phyloP scores from a whole-genome alignment of 805 yeast genomes.

The Wickerhamiella spandovensis region DNA sequence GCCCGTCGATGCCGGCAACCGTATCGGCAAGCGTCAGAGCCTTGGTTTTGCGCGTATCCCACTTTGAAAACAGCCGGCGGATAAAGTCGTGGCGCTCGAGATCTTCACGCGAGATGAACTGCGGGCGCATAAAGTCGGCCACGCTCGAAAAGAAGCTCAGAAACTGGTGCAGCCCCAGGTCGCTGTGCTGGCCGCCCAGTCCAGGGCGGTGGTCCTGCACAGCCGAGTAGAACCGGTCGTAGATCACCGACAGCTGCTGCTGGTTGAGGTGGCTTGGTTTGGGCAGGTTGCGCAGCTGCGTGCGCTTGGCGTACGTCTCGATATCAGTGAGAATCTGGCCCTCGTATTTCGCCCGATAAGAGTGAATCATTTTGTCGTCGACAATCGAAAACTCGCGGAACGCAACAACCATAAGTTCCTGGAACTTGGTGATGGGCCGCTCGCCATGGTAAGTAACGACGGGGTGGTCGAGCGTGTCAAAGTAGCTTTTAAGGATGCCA shows the following conservation, averaged over 20 bases:
- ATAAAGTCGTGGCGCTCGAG: constrained; percentile 34
- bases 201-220: constrained; percentile 47
- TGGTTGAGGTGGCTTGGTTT: constrained; percentile 47
- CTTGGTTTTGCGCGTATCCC: constrained; percentile 50
- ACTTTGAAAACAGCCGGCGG: constrained; percentile 47
- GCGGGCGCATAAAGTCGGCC: constrained; percentile 52
- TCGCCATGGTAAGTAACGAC: constrained; percentile 21
- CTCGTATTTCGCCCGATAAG: constrained; percentile 56
- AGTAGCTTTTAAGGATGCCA: constrained; percentile 70
- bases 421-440: constrained; percentile 67
- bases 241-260: constrained; percentile 53
- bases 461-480: constrained; percentile 53
- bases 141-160: constrained; percentile 62
- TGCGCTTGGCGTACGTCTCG: constrained; percentile 79
- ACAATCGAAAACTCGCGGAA: constrained; percentile 79
- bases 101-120: constrained; percentile 15
- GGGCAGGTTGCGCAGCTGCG: constrained; percentile 79
- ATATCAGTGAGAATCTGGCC: constrained; percentile 72
- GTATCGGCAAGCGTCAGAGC: constrained; percentile 53
- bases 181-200: constrained; percentile 35
- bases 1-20: constrained; percentile 54
- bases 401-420: constrained; percentile 79
- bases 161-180: constrained; percentile 65
- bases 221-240: constrained; percentile 73
- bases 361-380: constrained; percentile 58